phyloP scores from a whole-genome alignment of 2,329 filamentous ascomycete genomes.

The Phaeophleospora eucalypticola region DNA sequence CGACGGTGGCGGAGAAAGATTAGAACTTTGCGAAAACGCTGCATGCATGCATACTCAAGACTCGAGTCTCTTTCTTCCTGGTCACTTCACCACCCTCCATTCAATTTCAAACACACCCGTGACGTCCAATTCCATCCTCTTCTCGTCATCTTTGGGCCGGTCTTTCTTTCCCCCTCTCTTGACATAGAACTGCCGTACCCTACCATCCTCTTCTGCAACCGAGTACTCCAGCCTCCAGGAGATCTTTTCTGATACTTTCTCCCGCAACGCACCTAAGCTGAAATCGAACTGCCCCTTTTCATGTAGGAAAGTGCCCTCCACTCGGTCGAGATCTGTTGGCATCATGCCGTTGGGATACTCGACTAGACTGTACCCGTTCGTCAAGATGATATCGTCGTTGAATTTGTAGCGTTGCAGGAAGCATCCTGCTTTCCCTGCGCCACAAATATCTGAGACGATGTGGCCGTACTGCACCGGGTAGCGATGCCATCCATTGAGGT shows the following conservation, averaged over 20 bases:
- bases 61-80: too few relatives aligned
- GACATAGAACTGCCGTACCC: not conserved
- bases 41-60: too few relatives aligned
- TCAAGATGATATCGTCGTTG: slow-evolving; percentile 11
- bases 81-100: not conserved
- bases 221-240: slow-evolving; percentile 13
- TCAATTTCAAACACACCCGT: not conserved
- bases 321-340: slow-evolving; percentile 5
- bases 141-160: not conserved
- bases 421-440: not conserved
- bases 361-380: slow-evolving; percentile 15
- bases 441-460: slow-evolving; percentile 10
- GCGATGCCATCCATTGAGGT: slow-evolving; percentile 11
- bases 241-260: slow-evolving; percentile 10
- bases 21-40: too few relatives aligned
- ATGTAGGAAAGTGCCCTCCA: slow-evolving; percentile 12
- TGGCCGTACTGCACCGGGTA: slow-evolving; percentile 10
- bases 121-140: not conserved
- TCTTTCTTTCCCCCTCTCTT: not conserved
- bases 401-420: slow-evolving; percentile 16
- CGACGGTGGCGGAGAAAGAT: too few relatives aligned
- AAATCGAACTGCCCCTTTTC: slow-evolving; percentile 6
- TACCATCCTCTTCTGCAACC: slow-evolving; percentile 8
- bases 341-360: slow-evolving; percentile 13
- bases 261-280: slow-evolving; percentile 12